Evolutionary conservation across 768 basidiomycete genomes (phyloP), one percentile per base, ranked within the genome.

Genomic region (Serendipita vermifera): DNA sequence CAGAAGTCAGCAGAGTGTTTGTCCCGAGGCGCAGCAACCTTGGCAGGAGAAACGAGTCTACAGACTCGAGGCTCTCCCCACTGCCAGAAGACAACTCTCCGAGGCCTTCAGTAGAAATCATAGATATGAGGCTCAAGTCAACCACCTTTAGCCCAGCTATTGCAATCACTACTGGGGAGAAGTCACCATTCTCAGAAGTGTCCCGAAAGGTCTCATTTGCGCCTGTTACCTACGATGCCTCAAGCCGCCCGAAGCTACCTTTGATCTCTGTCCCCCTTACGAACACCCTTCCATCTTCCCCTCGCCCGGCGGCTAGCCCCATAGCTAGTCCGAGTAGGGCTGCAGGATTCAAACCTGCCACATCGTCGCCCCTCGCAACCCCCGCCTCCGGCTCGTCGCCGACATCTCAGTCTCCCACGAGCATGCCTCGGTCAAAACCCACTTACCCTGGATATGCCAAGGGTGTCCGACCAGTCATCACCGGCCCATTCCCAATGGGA

Each of bases 151-250:
- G 22, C 22, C 46, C 46, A 5, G 46, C 46, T 7, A 29, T 51
- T 13, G 29, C 46, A 7, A 51, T 51, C 17, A 26, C 9, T 31
- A 51, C 13, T 9, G 46, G 46, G 15, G 11, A 31, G 9, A 22
- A 26, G 29, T 13, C 26, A 22, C 14, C 9, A 7, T 14, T 9
- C 40, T 51, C 9, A 22, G 22, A 15, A 22, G 29, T n/a, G 27
- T 31, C 7, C 9, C 46, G n/a, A 11, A 51, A 51, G 46, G 46
- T 51, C 11, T 51, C 46, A 11, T 51, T 51, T 51, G 46, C 46
- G 27, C 22, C 17, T 9, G 24, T 7, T 7, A 31, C 24, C 9
- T 22, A 51, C 22, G 27, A 26, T 51, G 5, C 46, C 22, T 43
- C 40, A 9, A 51, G 24, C 46, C 46, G 46, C 22, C 29, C 27